Evolutionary conservation across 1,284 basidiomycete species (phyloP).

Genomic region (Cutaneotrichosporon sp.): DNA sequence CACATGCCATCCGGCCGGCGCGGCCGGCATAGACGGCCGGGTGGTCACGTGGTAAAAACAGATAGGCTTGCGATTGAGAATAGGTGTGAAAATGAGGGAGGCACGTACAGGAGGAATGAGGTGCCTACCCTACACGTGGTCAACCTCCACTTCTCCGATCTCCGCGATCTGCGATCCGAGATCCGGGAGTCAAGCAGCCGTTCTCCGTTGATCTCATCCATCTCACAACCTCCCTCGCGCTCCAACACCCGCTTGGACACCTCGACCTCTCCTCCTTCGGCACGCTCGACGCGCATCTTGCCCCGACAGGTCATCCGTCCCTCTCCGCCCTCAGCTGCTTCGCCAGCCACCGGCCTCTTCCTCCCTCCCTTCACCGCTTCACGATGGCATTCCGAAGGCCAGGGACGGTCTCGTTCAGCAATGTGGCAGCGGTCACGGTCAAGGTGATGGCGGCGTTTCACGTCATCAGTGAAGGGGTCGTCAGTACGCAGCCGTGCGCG

Average conservation of each 20-base stretch:
- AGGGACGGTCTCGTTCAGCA: not conserved
- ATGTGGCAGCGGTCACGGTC: not conserved
- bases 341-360: too few species aligned
- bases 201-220: too few species aligned
- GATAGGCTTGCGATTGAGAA: not conserved
- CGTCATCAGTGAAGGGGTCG: constrained; percentile 40
- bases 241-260: too few species aligned
- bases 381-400: not conserved
- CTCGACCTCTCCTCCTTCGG: not conserved
- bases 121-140: not conserved
- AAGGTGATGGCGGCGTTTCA: constrained; percentile 28
- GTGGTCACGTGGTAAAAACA: not conserved
- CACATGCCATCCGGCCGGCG: too few species aligned
- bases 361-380: too few species aligned
- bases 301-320: too few species aligned
- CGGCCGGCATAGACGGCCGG: not conserved
- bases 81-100: not conserved
- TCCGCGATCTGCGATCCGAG: too few species aligned
- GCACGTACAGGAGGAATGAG: not conserved
- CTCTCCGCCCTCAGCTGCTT: too few species aligned
- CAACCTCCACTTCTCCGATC: not conserved
- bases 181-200: too few species aligned
- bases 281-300: too few species aligned
- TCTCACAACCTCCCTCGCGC: too few species aligned
- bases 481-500: constrained; percentile 41